Evolutionary conservation across 371 early-diverging fungal species (phyloP).

Genomic region (Mortierella sp.): DNA sequence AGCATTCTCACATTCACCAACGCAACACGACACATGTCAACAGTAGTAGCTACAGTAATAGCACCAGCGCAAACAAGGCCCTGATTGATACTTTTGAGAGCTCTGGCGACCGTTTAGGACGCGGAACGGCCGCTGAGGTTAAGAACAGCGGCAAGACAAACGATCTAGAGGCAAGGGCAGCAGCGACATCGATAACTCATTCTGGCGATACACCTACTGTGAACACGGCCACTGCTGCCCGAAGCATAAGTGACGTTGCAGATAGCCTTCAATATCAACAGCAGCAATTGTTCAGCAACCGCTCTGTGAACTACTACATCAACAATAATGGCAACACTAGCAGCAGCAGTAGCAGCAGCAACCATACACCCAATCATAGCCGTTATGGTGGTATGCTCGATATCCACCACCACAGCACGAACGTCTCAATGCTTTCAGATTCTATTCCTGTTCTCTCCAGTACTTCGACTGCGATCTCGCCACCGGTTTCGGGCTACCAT

Average conservation of each 20-base stretch:
- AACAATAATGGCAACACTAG: background rate
- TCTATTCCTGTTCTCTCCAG: constrained; percentile 28
- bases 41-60: constrained; percentile 26
- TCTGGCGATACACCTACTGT: background rate
- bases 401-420: too few relatives aligned
- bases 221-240: background rate
- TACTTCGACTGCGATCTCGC: constrained; percentile 14
- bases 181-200: background rate
- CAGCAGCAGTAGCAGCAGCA: constrained; percentile 11
- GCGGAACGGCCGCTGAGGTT: background rate
- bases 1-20: too few relatives aligned
- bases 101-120: constrained; percentile 1
- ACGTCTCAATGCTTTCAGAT: constrained; percentile 12
- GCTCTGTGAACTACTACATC: constrained; percentile 8
- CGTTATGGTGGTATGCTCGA: constrained; percentile 10
- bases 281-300: constrained; percentile 8
- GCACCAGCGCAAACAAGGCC: constrained; percentile 13
- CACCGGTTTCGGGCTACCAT: constrained; percentile 10
- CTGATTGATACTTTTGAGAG: constrained; percentile 13
- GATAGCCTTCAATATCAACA: constrained; percentile 8
- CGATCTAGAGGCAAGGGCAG: background rate
- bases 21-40: constrained; percentile 1
- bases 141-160: background rate
- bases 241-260: too few relatives aligned
- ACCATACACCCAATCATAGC: constrained; percentile 8